A percentile compares a stretch with the other conserved stretches of the same genome.
phyloP scores from a whole-genome alignment of 148 eudicot species.

The Fallopia convolvulus region DNA sequence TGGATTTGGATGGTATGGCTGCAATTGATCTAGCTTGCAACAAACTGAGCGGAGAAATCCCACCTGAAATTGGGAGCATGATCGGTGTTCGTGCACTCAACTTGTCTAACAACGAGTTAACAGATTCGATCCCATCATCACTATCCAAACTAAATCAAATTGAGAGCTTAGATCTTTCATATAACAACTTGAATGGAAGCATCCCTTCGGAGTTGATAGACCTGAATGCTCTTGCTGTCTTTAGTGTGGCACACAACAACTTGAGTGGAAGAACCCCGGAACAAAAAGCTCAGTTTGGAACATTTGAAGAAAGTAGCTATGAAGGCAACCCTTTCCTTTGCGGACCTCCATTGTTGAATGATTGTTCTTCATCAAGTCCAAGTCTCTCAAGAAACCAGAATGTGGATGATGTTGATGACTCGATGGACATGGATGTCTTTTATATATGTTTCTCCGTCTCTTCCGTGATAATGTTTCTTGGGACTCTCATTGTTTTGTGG shows the following conservation, averaged over 20 bases:
- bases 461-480: too few relatives aligned
- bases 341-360: neutral
- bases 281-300: neutral
- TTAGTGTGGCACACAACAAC: too few relatives aligned
- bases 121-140: neutral
- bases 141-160: too few relatives aligned
- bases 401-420: neutral
- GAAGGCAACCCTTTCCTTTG: neutral
- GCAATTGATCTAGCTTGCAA: neutral
- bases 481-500: too few relatives aligned
- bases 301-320: neutral
- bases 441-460: too few relatives aligned
- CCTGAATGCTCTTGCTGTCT: too few relatives aligned
- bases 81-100: neutral
- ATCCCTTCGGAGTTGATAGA: too few relatives aligned
- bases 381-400: neutral
- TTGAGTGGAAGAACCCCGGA: neutral
- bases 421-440: too few relatives aligned
- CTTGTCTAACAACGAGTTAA: neutral
- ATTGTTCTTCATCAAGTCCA: neutral
- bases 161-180: too few relatives aligned
- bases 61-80: neutral
- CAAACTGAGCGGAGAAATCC: neutral
- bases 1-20: neutral
- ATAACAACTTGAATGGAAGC: too few relatives aligned